These are phyloP conservation scores for Starmerella etchellsii DNA, from an alignment of 805 yeast genomes.

Conservation along the genomic window DNA sequence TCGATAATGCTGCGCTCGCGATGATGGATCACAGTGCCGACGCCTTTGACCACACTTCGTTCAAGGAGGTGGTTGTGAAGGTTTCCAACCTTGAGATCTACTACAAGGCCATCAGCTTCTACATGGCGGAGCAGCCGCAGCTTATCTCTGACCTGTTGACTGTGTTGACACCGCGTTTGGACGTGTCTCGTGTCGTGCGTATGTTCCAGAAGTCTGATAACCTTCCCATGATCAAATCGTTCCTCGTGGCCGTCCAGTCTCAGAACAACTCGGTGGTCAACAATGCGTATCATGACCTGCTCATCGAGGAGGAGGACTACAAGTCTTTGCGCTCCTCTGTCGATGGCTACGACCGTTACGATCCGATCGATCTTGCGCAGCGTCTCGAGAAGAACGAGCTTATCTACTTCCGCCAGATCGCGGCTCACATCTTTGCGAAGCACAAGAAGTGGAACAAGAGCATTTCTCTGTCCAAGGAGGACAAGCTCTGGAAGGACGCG, in stretches of 20 bases:
- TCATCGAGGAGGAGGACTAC: conserved; percentile 94
- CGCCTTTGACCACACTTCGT: conserved; percentile 84
- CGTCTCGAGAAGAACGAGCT: conserved; percentile 84
- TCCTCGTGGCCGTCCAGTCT: conserved; percentile 77
- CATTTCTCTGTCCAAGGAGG: conserved; percentile 74
- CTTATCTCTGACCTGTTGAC: conserved; percentile 74
- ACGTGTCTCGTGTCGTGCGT: conserved; percentile 85
- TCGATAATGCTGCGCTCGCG: conserved; percentile 96
- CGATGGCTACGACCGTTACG: conserved; percentile 82
- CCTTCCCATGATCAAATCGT: conserved; percentile 90
- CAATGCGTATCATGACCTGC: conserved; percentile 85
- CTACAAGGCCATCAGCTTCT: conserved; percentile 93
- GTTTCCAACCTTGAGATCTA: conserved; percentile 93
- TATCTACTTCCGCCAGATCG: conserved; percentile 89
- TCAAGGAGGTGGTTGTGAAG: conserved; percentile 88
- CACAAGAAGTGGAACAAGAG: conserved; percentile 90
- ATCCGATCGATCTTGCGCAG: conserved; percentile 80
- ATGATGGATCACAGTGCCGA: conserved; percentile 91
- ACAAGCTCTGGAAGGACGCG: conserved; percentile 89
- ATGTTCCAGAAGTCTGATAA: conserved; percentile 92
- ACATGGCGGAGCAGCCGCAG: conserved; percentile 83
- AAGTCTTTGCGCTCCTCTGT: conserved; percentile 77
- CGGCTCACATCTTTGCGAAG: conserved; percentile 85
- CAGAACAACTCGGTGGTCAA: conserved; percentile 87
- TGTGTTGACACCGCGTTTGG: conserved; percentile 77